These are phyloP conservation scores for Marasmius sp. DNA, from an alignment of 1,284 basidiomycete genomes.

Conservation along the genomic window DNA sequence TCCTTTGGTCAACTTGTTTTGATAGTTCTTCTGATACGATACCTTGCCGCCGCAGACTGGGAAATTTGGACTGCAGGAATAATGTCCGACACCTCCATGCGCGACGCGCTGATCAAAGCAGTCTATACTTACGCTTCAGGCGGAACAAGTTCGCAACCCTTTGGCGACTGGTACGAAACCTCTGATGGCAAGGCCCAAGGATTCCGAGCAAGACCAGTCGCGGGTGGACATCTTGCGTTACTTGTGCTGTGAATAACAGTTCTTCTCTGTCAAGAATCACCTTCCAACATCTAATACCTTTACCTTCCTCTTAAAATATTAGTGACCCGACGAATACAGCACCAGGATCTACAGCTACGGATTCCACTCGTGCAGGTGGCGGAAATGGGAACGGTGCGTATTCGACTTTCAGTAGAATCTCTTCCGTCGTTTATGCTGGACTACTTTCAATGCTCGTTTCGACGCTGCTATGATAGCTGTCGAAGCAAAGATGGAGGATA, in stretches of 20 bases:
- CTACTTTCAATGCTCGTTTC: no score
- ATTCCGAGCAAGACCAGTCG: constrained; percentile 62
- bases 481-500: no score
- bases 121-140: constrained; percentile 58
- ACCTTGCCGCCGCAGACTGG: constrained; percentile 47
- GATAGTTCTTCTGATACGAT: not conserved
- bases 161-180: constrained; percentile 68
- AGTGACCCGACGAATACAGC: no score
- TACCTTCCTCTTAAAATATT: not conserved
- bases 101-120: constrained; percentile 55
- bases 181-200: constrained; percentile 44
- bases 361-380: no score
- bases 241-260: not conserved
- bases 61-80: constrained; percentile 61
- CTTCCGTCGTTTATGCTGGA: no score
- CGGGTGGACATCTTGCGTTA: constrained; percentile 47
- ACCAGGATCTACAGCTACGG: no score
- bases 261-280: not conserved
- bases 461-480: no score
- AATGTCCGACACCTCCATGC: constrained; percentile 46
- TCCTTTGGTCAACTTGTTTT: not conserved
- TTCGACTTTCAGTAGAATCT: no score
- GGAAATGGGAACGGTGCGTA: no score
- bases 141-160: constrained; percentile 49
- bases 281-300: not conserved